Conservation (phyloP, 2,329 filamentous ascomycete genomes). For the Trichoderma atroviride region DNA sequence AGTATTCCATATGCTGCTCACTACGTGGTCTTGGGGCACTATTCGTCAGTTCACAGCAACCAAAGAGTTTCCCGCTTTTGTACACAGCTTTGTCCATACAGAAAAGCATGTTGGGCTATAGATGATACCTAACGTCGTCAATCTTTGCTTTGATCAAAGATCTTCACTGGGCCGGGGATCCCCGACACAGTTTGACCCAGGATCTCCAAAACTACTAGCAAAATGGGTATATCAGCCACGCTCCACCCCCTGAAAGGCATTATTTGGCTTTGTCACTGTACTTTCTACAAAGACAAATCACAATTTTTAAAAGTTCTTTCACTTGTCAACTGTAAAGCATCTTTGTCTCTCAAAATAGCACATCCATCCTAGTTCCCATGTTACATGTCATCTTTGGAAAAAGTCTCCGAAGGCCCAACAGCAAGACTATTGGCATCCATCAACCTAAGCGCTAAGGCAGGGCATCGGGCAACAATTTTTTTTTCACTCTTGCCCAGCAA, state of each 20-base stretch:
- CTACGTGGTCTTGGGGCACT: neutral
- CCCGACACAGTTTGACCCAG: neutral
- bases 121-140: neutral
- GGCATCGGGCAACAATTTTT: neutral
- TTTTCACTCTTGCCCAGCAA: neutral
- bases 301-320: neutral
- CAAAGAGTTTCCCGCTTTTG: neutral
- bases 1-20: neutral
- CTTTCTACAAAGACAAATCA: neutral
- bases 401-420: neutral
- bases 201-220: neutral
- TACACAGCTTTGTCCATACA: neutral
- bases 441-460: neutral
- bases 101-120: neutral
- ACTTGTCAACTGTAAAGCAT: neutral
- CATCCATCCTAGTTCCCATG: neutral
- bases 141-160: neutral
- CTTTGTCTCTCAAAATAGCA: neutral
- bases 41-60: neutral
- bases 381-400: neutral
- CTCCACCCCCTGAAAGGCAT: neutral
- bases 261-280: neutral
- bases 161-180: neutral
- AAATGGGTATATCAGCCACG: neutral
- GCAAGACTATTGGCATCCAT: neutral